Evolutionary conservation across 352 stramenopile genomes (phyloP).

Genomic region (Phytophthora tentaculata): DNA sequence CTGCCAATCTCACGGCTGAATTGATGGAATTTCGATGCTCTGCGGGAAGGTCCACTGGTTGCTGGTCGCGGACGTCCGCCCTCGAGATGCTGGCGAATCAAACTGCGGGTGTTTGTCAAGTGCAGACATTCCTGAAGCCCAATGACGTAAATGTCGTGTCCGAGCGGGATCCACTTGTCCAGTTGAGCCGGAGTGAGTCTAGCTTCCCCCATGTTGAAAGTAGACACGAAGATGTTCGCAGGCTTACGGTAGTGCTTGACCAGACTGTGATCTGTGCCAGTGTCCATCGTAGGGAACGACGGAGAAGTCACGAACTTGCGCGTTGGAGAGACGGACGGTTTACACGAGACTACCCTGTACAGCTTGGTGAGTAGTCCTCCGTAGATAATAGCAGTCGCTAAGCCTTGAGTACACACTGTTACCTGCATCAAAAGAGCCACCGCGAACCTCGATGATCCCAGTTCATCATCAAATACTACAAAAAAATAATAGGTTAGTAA

Average conservation of each 20-base stretch:
- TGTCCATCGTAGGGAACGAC: constrained; percentile 38
- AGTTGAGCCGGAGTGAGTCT: constrained; percentile 54
- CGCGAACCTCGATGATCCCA: constrained; percentile 53
- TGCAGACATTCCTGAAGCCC: constrained; percentile 90
- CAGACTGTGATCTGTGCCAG: constrained; percentile 25
- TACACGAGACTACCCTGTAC: constrained; percentile 33
- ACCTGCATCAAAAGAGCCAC: constrained; percentile 73
- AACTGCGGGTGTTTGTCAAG: constrained; percentile 62
- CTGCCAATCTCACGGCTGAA: constrained; percentile 85
- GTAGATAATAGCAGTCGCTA: constrained; percentile 73
- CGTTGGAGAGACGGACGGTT: constrained; percentile 19
- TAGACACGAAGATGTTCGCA: constrained; percentile 79
- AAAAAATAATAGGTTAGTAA: constrained; percentile 1
- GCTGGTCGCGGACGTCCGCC: constrained; percentile 37
- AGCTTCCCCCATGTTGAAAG: constrained; percentile 87
- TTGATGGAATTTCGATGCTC: constrained; percentile 48
- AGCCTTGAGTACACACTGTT: constrained; percentile 66
- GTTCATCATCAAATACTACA: constrained; percentile 52
- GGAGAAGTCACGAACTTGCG: constrained; percentile 49
- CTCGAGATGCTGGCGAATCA: constrained; percentile 73
- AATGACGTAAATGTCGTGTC: constrained; percentile 89
- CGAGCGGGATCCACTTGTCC: constrained; percentile 83
- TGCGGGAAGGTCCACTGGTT: constrained; percentile 25
- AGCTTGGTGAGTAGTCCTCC: constrained; percentile 54
- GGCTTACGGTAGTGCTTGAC: constrained; percentile 52